These are phyloP conservation scores for Peterozyma toletana DNA, from an alignment of 805 yeast species.

Conservation along the genomic window DNA sequence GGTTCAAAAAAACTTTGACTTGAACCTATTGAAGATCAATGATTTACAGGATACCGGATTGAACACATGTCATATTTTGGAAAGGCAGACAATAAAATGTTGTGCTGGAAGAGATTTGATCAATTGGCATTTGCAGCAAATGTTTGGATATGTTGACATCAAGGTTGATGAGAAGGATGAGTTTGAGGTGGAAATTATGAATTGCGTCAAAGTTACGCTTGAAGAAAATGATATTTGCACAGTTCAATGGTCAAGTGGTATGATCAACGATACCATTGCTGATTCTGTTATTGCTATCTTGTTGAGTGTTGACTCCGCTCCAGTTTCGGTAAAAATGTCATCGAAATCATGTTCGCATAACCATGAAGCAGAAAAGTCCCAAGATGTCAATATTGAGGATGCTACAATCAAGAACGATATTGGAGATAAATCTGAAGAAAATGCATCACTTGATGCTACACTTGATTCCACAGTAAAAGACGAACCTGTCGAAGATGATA, in stretches of 20 bases:
- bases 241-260: slow-evolving; percentile 87
- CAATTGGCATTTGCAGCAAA: slow-evolving; percentile 85
- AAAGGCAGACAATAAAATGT: slow-evolving; percentile 71
- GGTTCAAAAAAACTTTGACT: slow-evolving; percentile 85
- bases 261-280: slow-evolving; percentile 88
- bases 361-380: slow-evolving; percentile 11
- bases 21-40: slow-evolving; percentile 73
- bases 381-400: neutral
- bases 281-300: slow-evolving; percentile 89
- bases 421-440: slow-evolving; percentile 7
- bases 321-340: slow-evolving; percentile 87
- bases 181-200: slow-evolving; percentile 54
- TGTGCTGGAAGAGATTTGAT: slow-evolving; percentile 77
- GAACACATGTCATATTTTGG: slow-evolving; percentile 77
- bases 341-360: slow-evolving; percentile 43
- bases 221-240: slow-evolving; percentile 40
- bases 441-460: neutral
- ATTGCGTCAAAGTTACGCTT: slow-evolving; percentile 45
- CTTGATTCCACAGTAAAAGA: slow-evolving; percentile 1
- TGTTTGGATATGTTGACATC: slow-evolving; percentile 83
- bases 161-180: slow-evolving; percentile 45
- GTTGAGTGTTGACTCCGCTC: slow-evolving; percentile 88
- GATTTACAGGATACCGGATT: slow-evolving; percentile 88
- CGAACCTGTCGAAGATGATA: slow-evolving; percentile 3
- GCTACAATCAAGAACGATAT: neutral